Conservation (phyloP, 768 basidiomycete genomes). For the Crepidotus variabilis region DNA sequence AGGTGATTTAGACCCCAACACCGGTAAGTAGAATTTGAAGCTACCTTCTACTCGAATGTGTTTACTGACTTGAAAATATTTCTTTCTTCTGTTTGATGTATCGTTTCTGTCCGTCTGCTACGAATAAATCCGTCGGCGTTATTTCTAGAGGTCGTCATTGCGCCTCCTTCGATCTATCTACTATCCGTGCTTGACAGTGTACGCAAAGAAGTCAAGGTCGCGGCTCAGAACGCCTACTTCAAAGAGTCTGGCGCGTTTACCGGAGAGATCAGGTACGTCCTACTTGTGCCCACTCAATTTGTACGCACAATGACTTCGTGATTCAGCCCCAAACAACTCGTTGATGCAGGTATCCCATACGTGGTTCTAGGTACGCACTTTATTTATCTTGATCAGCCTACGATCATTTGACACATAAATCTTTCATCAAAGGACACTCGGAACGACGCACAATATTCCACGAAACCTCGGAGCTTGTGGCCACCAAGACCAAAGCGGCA, state of each 20-base stretch:
- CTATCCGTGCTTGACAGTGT: slow-evolving; percentile 62
- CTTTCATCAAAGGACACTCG: slow-evolving; percentile 67
- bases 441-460: slow-evolving; percentile 93
- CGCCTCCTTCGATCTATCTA: slow-evolving; percentile 88
- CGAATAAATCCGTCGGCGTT: not conserved
- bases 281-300: not conserved
- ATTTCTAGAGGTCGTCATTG: slow-evolving; percentile 84
- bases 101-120: too few species aligned
- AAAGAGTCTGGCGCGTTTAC: slow-evolving; percentile 89
- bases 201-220: slow-evolving; percentile 67
- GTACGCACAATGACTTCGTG: not conserved
- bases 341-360: slow-evolving; percentile 82
- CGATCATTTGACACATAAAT: slow-evolving; percentile 5
- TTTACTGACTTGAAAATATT: not conserved
- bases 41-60: not conserved
- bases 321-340: slow-evolving; percentile 74
- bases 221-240: slow-evolving; percentile 91
- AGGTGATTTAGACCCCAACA: slow-evolving; percentile 70
- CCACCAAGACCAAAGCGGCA: slow-evolving; percentile 82
- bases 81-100: too few species aligned
- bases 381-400: not conserved
- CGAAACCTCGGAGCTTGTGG: slow-evolving; percentile 81
- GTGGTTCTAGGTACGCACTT: slow-evolving; percentile 76
- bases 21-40: slow-evolving; percentile 50
- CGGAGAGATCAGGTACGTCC: slow-evolving; percentile 84